phyloP scores from a whole-genome alignment of 257 asterid genomes.

The Petunia secreta region DNA sequence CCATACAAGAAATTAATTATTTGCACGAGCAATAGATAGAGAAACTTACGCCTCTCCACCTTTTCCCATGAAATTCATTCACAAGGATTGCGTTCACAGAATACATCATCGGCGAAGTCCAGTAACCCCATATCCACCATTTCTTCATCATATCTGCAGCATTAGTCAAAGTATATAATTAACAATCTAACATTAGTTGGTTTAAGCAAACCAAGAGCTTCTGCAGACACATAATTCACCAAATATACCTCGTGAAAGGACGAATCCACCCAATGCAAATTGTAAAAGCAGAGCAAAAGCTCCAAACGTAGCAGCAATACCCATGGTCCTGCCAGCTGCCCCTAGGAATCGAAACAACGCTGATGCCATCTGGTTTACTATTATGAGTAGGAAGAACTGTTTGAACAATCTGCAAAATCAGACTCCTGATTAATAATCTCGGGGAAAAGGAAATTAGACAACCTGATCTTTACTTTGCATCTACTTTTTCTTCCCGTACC shows the following conservation, averaged over 20 bases:
- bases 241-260: conserved; percentile 60
- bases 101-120: conserved; percentile 73
- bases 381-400: conserved; percentile 54
- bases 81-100: conserved; percentile 65
- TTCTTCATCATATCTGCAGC: conserved; percentile 55
- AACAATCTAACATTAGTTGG: background rate
- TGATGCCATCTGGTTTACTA: conserved; percentile 49
- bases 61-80: conserved; percentile 61
- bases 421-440: background rate
- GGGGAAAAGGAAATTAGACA: background rate
- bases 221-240: background rate
- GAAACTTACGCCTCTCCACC: conserved; percentile 62
- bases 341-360: conserved; percentile 65
- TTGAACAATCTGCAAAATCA: conserved; percentile 46
- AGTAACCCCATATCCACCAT: conserved; percentile 91
- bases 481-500: conserved; percentile 36
- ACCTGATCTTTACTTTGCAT: background rate
- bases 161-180: background rate
- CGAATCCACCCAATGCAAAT: conserved; percentile 69
- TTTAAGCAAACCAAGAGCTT: background rate
- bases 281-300: conserved; percentile 56
- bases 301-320: conserved; percentile 65
- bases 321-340: conserved; percentile 65
- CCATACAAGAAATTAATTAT: background rate
- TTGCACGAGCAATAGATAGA: background rate